Evolutionary conservation across 2,329 filamentous ascomycete genomes (phyloP).

Genomic region (Penicillium sclerotigenum): DNA sequence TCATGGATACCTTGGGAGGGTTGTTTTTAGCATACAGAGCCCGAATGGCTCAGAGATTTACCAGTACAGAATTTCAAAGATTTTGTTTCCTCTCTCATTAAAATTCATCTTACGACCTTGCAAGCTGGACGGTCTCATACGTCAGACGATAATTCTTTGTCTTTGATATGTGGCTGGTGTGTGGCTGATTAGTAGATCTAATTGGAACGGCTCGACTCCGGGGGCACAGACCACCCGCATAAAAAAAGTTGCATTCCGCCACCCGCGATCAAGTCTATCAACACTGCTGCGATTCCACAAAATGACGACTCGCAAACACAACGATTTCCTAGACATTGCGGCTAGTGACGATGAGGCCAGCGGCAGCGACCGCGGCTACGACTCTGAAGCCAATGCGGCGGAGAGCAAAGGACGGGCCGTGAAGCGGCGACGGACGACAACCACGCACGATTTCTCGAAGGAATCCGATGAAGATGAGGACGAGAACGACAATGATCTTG

Average conservation of each 20-base stretch:
- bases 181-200: background rate
- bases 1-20: conserved; percentile 10
- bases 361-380: conserved; percentile 39
- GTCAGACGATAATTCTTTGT: background rate
- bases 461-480: conserved; percentile 47
- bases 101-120: background rate
- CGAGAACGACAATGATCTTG: conserved; percentile 11
- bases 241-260: conserved; percentile 9
- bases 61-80: background rate
- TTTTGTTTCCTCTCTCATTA: background rate
- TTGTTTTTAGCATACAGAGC: conserved; percentile 16
- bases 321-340: conserved; percentile 40
- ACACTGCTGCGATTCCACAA: conserved; percentile 3
- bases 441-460: conserved; percentile 30
- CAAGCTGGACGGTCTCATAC: background rate
- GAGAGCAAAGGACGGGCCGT: conserved; percentile 38
- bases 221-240: conserved; percentile 15
- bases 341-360: conserved; percentile 38
- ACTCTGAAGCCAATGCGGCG: conserved; percentile 43
- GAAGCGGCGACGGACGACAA: conserved; percentile 33
- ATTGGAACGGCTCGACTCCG: background rate
- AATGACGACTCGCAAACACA: conserved; percentile 41
- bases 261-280: background rate
- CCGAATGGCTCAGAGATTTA: conserved; percentile 12
- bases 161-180: background rate